Base-by-base conservation (phyloP, 1,139 yeast genomes). In the Hemisphaericaspora xylofermentans region DNA sequence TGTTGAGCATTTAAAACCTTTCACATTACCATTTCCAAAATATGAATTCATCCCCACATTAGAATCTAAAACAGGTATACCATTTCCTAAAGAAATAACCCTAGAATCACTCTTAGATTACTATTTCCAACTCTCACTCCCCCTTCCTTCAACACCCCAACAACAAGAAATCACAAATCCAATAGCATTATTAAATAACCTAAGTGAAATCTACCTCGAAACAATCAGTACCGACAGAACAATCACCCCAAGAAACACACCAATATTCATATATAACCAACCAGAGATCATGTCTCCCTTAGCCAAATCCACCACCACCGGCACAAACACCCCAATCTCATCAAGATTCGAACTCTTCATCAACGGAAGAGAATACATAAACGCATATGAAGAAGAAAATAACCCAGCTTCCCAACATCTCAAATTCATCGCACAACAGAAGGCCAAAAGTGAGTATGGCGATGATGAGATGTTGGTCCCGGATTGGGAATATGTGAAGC, bases 311-410 rank as follows among this genome's bases (percentile, higher is more conserved):
- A 57, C 68, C 0, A 42, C 34, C 1, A 49, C 62, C 1, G 52
- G 45, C 0, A 52, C 71, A 41, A 57, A 53, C 0, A 70, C 71
- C 40, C 69, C 63, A 3, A 63, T 84, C 1, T 84, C 94, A 0
- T 68, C 75, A 24, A 66, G 98, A 36, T 93, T 91, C 57, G 99
- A 94, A 62, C 63, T 93, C 35, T 89, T 88, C 55, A 83, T 93
- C 43, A 65, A 75, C 36, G 91, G 94, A 0, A 76, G 78, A 49
- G 99, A 94, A 60, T 84, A 84, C 51, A 86, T 84, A 30, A 94
- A 94, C 60, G 96, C 98, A 0, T 94, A 94, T 57, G 98, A 93
- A 54, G 99, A 94, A 62, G 98, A 93, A 57, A 94, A 94, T 60
- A 80, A 84, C 34, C 98, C 98, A 0, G 71, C 70, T 40, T 70